Evolutionary conservation across 495 filamentous ascomycete genomes (phyloP), one percentile per base, ranked within the genome.

Genomic region (Neohortaea acidophila): DNA sequence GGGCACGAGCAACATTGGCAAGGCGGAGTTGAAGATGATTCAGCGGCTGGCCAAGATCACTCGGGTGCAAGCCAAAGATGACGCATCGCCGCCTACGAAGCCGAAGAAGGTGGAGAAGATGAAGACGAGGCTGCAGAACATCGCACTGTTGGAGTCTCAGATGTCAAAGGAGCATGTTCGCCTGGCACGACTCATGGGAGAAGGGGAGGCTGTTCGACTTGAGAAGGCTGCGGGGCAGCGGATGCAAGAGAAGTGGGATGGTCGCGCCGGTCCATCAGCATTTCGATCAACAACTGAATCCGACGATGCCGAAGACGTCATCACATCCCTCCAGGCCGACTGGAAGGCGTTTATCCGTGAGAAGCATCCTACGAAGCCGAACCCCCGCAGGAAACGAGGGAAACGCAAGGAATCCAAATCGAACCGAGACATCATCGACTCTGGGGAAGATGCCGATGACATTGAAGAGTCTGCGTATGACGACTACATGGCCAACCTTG

Each of bases 401-500:
- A 31, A 46, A 3, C 49, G 49, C 37, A 36, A 36, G 24, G 36
- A 41, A 7, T 49, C 49, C 25, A 25, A 41, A 14, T 20, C 41
- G 23, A 8, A 44, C 33, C 36, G 44, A 6, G 22, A 53, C 12
- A 32, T 39, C 15, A 39, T 54, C 22, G 32, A 38, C 5, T 29
- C 34, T 12, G 47, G 42, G 18, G 41, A 47, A 11, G 40, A 41
- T 13, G 47, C 45, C 33, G 41, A 48, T 11, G 54, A 54, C n/a
- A 39, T 42, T n/a, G 43, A 53, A 21, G 44, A 51, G 10, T 36
- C 45, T 10, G 45, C 49, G 10, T 38, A 47, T 12, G 37, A 41
- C 28, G 49, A 52, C 24, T 52, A 52, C 26, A 44, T 48, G 34
- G n/a, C 31, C 18, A 51, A 51, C 22, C 27, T 51, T 6, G 18